These are phyloP conservation scores for Colletotrichum lentis DNA, from an alignment of 2,329 filamentous ascomycete species.

Conservation along the genomic window DNA sequence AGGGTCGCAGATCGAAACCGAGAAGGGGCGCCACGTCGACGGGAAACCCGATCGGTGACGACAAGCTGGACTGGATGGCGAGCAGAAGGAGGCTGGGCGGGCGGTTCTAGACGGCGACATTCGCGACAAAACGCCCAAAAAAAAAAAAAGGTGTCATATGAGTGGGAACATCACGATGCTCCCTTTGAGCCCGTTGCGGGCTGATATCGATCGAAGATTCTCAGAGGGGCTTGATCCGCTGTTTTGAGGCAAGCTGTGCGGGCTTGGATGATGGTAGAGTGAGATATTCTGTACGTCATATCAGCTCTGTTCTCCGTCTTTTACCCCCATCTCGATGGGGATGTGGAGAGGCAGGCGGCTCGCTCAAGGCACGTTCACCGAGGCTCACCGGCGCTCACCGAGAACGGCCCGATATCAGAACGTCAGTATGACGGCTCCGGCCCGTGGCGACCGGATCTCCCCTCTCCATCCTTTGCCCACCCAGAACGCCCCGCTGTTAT, in stretches of 20 bases:
- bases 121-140: neutral
- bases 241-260: neutral
- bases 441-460: conserved; percentile 8
- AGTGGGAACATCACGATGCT: neutral
- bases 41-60: too few relatives aligned
- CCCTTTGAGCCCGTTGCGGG: neutral
- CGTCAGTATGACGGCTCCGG: neutral
- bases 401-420: neutral
- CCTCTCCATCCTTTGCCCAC: too few relatives aligned
- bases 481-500: too few relatives aligned
- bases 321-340: conserved; percentile 6
- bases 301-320: neutral
- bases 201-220: neutral
- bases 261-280: neutral
- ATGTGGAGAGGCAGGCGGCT: neutral
- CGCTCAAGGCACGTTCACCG: too few relatives aligned
- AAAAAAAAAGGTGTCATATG: neutral
- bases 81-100: too few relatives aligned
- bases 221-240: conserved; percentile 4
- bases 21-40: too few relatives aligned
- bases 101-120: neutral
- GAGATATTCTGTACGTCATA: conserved; percentile 19
- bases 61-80: neutral
- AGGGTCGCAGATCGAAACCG: too few relatives aligned
- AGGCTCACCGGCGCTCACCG: neutral